Evolutionary conservation across 2,329 filamentous ascomycete genomes (phyloP).

Genomic region (Chaetoscypha palmicola): DNA sequence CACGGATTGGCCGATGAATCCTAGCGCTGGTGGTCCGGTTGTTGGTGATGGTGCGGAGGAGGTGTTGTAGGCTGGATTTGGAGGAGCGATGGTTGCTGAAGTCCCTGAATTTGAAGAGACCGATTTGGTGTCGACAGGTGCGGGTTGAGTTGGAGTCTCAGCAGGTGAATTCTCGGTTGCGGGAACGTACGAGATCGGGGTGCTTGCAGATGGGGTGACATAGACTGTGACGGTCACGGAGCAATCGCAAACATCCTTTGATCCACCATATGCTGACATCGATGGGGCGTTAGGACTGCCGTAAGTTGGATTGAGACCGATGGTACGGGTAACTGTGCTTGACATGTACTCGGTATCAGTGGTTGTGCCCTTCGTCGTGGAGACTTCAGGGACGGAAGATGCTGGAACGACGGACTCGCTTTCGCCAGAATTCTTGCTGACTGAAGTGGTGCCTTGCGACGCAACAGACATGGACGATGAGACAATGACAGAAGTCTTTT

Average conservation of each 20-base stretch:
- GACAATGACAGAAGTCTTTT: background rate
- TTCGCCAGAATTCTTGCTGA: background rate
- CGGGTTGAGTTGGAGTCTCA: background rate
- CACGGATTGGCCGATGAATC: background rate
- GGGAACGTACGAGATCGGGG: background rate
- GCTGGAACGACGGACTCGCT: background rate
- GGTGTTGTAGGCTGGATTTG: background rate
- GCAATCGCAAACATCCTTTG: background rate
- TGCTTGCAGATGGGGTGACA: background rate
- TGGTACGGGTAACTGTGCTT: constrained; percentile 3
- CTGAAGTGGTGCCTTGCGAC: background rate
- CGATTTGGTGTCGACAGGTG: background rate
- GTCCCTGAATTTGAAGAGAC: background rate
- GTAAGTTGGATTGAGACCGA: constrained; percentile 3
- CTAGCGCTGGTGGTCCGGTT: background rate
- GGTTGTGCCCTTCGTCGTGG: background rate
- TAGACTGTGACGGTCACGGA: constrained; percentile 1
- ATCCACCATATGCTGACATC: background rate
- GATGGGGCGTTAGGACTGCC: background rate
- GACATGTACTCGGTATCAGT: background rate
- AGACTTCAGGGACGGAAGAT: background rate
- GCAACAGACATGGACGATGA: background rate
- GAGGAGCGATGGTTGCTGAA: background rate
- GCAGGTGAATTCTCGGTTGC: background rate
- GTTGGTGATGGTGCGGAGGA: background rate